Conservation (phyloP, 1,284 basidiomycete genomes). For the Porogramme epimiltina region DNA sequence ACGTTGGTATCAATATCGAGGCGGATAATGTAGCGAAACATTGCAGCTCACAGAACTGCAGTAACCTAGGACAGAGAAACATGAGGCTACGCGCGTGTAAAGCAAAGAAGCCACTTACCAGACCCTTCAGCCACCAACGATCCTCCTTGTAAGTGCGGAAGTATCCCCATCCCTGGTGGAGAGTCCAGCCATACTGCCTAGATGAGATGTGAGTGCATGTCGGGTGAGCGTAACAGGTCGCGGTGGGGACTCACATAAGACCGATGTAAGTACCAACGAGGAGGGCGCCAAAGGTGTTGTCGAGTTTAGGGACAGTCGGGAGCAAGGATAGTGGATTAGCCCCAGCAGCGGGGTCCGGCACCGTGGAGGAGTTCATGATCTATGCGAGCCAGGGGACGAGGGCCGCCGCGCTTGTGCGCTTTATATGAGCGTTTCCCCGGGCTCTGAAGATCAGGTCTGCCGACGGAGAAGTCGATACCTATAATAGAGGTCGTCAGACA, state of each 20-base stretch:
- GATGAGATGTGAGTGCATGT: neutral
- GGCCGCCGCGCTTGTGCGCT: too few species aligned
- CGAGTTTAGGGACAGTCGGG: conserved; percentile 5
- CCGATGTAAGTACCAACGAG: conserved; percentile 17
- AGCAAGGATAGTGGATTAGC: neutral
- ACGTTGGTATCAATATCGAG: neutral
- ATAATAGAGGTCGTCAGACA: too few species aligned
- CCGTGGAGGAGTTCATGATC: neutral
- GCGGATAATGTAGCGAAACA: neutral
- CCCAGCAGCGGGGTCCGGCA: neutral
- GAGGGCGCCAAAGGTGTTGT: conserved; percentile 18
- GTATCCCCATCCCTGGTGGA: conserved; percentile 15
- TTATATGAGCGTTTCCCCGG: too few species aligned
- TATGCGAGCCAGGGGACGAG: too few species aligned
- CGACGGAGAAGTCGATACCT: too few species aligned
- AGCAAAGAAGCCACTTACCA: conserved; percentile 1
- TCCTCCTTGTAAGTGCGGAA: conserved; percentile 13
- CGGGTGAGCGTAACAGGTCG: neutral
- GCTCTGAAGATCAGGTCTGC: too few species aligned
- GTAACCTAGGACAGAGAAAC: conserved; percentile 4
- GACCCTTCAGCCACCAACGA: conserved; percentile 5
- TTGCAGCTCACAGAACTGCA: conserved; percentile 8
- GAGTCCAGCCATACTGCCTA: conserved; percentile 20
- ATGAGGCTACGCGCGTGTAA: neutral
- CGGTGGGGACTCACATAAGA: conserved; percentile 9